Evolutionary conservation across 2,329 filamentous ascomycete species (phyloP), one percentile per base, ranked within the genome.

Genomic region (Monilinia polystroma): DNA sequence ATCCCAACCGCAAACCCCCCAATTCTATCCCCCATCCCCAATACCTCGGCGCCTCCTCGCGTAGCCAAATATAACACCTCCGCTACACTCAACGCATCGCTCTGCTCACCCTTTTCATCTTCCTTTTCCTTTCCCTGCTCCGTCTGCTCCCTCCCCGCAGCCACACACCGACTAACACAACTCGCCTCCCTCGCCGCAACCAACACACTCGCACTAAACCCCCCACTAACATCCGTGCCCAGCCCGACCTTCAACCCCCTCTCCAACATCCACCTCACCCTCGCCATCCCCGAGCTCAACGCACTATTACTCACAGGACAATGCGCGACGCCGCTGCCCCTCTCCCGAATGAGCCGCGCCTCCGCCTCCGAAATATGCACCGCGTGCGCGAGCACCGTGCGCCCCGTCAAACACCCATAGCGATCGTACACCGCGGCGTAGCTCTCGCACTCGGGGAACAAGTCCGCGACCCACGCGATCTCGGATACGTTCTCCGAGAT

Each of bases 221-320:
- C 95, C 3, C 94, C 95, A 72, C 87, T 91, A 67, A 98, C 87
- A 77, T 99, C 95, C 0, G 94, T 98, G 0, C 95, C 95, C 0
- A 99, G 80, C 0, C 95, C 94, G 7, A 97, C 87, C 0, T 85
- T 87, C 56, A 98, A 83, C 0, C 91, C 92, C 63, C 84, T 83
- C 29, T 92, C 84, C 63, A 97, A 82, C 72, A 97, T 77, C 78
- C 85, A 85, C 23, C 94, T 83, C 2, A 99, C 89, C 4, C 86
- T 87, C 11, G 91, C 91, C 59, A 88, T 84, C 0, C 95, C 95
- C 41, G 87, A 92, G 1, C 91, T 91, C 59, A 99, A 82, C 0
- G 91, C 87, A 7, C 87, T 89, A 78, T 99, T 99, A 72, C 88
- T 92, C 65, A 90, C 91, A 0, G 94, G 94, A 76, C 94, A 98